Evolutionary conservation across 345 rosid species (phyloP).

Genomic region (Excoecaria cochinchinensis): DNA sequence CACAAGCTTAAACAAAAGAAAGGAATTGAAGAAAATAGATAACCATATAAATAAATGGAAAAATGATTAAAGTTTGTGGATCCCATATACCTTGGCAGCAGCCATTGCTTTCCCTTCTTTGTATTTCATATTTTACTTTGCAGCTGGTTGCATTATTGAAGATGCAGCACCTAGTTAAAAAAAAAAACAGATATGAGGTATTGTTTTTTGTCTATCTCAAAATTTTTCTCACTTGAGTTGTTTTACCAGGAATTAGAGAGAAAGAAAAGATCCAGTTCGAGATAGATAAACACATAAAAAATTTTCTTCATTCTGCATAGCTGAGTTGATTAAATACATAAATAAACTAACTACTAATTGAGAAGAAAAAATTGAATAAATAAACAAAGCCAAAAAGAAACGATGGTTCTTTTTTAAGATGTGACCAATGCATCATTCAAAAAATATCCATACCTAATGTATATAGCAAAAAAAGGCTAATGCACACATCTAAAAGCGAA

Average conservation of each 20-base stretch:
- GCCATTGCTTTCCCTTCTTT: background rate
- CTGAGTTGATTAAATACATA: background rate
- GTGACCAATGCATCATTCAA: no score
- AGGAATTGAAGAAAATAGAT: background rate
- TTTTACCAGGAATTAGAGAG: background rate
- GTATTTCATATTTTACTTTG: background rate
- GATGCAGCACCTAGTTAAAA: no score
- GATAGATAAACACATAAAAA: background rate
- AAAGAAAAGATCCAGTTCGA: background rate
- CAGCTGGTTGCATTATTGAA: background rate
- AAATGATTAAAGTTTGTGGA: background rate
- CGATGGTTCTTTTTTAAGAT: background rate
- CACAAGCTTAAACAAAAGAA: background rate
- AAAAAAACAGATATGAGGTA: background rate
- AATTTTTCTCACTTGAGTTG: background rate
- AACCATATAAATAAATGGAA: background rate
- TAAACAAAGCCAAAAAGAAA: no score
- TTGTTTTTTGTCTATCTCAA: background rate
- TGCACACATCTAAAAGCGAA: no score
- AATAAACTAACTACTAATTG: background rate
- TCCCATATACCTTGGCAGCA: constrained; percentile 3
- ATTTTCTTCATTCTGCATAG: background rate
- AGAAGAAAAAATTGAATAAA: background rate
- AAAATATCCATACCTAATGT: no score
- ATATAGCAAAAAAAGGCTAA: no score